These are phyloP conservation scores for Triticum dicoccoides DNA, from an alignment of 176 grass and related monocot genomes.

Conservation along the genomic window DNA sequence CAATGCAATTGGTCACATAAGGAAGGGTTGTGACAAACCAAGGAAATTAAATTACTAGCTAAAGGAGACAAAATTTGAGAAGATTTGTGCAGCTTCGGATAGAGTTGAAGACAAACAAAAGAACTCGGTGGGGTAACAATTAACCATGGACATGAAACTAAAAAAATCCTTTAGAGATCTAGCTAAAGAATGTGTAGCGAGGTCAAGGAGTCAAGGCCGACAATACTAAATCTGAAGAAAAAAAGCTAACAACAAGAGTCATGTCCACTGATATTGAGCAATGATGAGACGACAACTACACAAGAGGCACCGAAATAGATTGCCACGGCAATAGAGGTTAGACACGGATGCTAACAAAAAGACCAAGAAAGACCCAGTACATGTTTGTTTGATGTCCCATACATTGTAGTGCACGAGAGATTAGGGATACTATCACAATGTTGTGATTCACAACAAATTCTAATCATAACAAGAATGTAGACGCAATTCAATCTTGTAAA, in stretches of 20 bases:
- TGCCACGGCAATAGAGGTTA: neutral
- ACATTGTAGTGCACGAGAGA: too few species aligned
- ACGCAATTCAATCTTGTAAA: neutral
- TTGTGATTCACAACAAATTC: too few species aligned
- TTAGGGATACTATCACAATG: too few species aligned
- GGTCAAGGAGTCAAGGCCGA: neutral
- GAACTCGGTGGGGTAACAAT: too few species aligned
- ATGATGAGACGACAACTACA: neutral
- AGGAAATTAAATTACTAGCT: slow-evolving; percentile 1
- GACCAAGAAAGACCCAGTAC: too few species aligned
- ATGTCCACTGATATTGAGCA: neutral
- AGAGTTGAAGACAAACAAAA: too few species aligned
- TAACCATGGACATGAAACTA: neutral
- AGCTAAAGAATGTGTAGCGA: neutral
- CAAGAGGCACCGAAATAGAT: neutral
- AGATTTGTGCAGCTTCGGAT: neutral
- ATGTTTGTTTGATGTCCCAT: too few species aligned
- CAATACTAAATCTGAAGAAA: neutral
- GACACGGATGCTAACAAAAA: neutral
- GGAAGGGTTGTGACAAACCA: neutral
- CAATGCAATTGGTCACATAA: neutral
- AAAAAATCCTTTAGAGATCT: neutral
- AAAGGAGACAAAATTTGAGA: neutral
- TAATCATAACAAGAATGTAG: too few species aligned
- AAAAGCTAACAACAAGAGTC: neutral